Conservation (phyloP, 2,329 filamentous ascomycete species). For the Podosphaera fusca region DNA sequence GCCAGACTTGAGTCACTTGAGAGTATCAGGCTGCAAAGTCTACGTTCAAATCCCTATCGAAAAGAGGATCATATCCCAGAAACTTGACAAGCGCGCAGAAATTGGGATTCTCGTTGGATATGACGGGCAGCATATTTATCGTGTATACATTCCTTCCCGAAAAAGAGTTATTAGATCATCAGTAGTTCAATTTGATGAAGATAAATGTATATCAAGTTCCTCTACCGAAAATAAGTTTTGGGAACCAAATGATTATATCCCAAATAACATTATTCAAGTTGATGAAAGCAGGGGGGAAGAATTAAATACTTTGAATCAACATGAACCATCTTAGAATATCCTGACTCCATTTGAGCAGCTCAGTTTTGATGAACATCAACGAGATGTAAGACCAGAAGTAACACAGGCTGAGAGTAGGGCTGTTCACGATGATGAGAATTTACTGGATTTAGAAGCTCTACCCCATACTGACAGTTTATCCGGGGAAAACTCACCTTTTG, state of each 20-base stretch:
- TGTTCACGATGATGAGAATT: neutral
- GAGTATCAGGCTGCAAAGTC: neutral
- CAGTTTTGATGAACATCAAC: slow-evolving; percentile 1
- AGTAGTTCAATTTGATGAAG: neutral
- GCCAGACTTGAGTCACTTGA: neutral
- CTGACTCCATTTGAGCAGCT: slow-evolving; percentile 1
- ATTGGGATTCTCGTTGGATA: neutral
- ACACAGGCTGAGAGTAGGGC: neutral
- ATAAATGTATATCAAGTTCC: neutral
- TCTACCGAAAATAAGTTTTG: no score
- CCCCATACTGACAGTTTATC: no score
- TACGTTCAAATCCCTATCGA: neutral
- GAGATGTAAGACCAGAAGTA: neutral
- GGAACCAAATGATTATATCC: no score
- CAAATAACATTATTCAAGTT: neutral
- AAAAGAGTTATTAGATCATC: neutral
- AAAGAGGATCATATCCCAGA: neutral
- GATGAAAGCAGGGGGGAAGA: neutral
- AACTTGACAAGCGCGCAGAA: neutral
- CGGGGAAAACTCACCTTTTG: neutral
- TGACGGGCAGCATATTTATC: neutral
- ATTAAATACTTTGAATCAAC: neutral
- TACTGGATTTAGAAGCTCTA: no score
- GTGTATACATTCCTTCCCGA: neutral
- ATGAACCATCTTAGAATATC: neutral